A percentile compares a stretch with the other conserved stretches of the same genome.
These are phyloP conservation scores for Naganishia sp. DNA, from an alignment of 1,284 basidiomycete genomes.

Conservation along the genomic window DNA sequence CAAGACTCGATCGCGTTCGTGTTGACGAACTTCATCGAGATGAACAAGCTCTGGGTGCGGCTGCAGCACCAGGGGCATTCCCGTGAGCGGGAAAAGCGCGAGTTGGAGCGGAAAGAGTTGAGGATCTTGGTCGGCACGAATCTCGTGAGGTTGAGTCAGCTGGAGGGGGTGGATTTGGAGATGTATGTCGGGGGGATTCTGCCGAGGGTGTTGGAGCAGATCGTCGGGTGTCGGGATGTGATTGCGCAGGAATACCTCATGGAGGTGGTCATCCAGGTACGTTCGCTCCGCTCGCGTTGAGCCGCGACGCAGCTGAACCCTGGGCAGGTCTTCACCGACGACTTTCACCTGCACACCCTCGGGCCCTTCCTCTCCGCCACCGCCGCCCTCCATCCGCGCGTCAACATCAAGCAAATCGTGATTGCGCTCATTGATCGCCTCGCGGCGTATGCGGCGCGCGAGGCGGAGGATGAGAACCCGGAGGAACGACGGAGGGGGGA, in stretches of 20 bases:
- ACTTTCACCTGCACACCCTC: constrained; percentile 90
- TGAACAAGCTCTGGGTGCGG: constrained; percentile 98
- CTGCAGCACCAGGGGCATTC: constrained; percentile 95
- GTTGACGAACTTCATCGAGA: constrained; percentile 95
- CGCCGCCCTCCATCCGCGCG: constrained; percentile 89
- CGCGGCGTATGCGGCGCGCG: constrained; percentile 86
- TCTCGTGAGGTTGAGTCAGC: constrained; percentile 84
- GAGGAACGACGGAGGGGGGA: constrained; percentile 87
- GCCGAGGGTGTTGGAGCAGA: constrained; percentile 87
- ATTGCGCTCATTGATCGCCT: constrained; percentile 94
- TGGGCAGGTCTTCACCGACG: constrained; percentile 85
- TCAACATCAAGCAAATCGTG: constrained; percentile 95
- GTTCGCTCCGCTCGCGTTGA: constrained; percentile 33
- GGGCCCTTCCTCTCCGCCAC: constrained; percentile 90
- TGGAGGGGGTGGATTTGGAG: constrained; percentile 88
- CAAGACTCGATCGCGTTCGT: constrained; percentile 92
- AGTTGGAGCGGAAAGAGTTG: constrained; percentile 87
- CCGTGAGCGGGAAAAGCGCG: constrained; percentile 89
- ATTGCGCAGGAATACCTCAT: constrained; percentile 97
- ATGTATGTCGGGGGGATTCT: constrained; percentile 83
- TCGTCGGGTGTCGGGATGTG: constrained; percentile 93
- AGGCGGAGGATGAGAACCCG: constrained; percentile 88
- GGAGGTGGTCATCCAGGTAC: constrained; percentile 94
- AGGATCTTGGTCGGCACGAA: constrained; percentile 94
- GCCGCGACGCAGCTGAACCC: not conserved